Evolutionary conservation across 2,329 filamentous ascomycete genomes (phyloP).

Genomic region (Fusarium praegraminearum): DNA sequence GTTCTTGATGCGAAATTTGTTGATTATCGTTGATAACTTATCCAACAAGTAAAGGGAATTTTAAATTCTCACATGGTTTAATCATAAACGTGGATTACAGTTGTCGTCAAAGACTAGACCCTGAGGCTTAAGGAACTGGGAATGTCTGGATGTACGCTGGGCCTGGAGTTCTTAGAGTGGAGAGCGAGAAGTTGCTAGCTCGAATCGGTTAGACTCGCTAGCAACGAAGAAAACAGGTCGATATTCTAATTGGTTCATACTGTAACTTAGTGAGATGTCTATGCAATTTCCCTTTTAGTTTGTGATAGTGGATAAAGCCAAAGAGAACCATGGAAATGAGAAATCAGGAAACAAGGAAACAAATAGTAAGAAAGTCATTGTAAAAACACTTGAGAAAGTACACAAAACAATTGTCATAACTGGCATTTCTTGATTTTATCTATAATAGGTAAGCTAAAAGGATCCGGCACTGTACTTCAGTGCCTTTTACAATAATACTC

Average conservation of each 20-base stretch:
- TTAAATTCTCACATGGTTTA: background rate
- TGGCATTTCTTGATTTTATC: constrained; percentile 19
- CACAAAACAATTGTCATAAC: background rate
- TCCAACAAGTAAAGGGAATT: no score
- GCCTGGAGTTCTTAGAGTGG: background rate
- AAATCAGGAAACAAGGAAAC: background rate
- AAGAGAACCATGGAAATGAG: background rate
- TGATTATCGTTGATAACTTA: background rate
- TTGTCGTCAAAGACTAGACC: background rate
- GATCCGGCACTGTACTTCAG: constrained; percentile 10
- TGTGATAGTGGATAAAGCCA: background rate
- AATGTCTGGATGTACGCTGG: background rate
- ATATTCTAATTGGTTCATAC: background rate
- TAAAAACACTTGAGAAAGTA: background rate
- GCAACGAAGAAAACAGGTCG: background rate
- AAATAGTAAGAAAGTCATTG: background rate
- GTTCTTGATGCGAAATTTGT: fast-evolving
- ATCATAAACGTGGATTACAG: background rate
- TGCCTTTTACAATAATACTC: constrained; percentile 15
- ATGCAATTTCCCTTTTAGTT: background rate
- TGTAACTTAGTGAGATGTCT: background rate
- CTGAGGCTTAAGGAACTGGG: background rate
- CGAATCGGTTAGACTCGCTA: background rate
- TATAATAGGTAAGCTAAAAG: constrained; percentile 26
- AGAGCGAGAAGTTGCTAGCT: background rate